Percentiles rank a stretch among this genome's conserved stretches.
These are phyloP conservation scores for Zoysia japonica DNA, from an alignment of 176 grass and related monocot species.

Conservation along the genomic window DNA sequence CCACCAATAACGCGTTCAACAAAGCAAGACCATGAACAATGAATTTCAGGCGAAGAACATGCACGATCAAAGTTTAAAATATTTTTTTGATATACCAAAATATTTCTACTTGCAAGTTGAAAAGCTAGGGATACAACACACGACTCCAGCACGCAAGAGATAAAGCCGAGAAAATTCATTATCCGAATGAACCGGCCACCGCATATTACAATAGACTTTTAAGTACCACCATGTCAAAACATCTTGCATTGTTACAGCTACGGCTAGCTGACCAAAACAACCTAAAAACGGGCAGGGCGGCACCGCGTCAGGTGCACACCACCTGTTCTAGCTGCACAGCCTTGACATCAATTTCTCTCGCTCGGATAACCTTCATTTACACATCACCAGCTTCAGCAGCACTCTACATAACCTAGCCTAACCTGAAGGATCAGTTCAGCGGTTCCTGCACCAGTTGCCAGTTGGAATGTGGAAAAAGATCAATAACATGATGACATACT, in stretches of 20 bases:
- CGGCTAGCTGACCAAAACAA: too few species aligned
- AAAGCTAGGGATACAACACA: not conserved
- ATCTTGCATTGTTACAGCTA: not conserved
- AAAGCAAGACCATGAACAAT: too few species aligned
- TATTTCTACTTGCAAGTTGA: too few species aligned
- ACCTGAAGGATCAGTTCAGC: conserved; percentile 13
- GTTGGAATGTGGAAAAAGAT: not conserved
- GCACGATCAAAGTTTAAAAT: too few species aligned
- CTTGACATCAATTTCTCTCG: not conserved
- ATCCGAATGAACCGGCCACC: not conserved
- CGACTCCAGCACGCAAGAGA: not conserved
- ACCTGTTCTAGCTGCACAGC: not conserved
- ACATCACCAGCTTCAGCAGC: not conserved
- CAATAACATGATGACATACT: not conserved
- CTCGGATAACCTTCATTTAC: not conserved
- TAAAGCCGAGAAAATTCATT: not conserved
- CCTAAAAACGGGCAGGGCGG: not conserved
- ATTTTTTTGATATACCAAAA: too few species aligned
- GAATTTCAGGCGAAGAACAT: too few species aligned
- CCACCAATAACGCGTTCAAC: too few species aligned
- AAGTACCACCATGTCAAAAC: not conserved
- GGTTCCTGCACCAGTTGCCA: conserved; percentile 26
- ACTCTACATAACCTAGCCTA: not conserved
- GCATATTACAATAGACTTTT: not conserved
- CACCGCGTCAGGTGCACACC: not conserved